phyloP scores from a whole-genome alignment of 805 yeast genomes.

The Starmerella powellii region DNA sequence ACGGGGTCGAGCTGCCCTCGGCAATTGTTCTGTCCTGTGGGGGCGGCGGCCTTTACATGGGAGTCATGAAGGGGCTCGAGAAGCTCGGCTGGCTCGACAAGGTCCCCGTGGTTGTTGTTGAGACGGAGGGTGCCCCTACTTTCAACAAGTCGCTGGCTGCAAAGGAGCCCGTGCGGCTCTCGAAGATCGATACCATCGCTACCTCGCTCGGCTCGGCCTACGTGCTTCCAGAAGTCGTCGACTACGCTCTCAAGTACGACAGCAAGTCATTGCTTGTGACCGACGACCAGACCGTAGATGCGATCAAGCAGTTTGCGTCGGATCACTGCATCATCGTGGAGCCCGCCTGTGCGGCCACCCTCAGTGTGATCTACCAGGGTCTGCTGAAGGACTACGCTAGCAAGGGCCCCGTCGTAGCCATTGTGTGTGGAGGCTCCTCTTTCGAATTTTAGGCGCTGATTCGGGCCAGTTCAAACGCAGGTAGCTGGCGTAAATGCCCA shows the following conservation, averaged over 20 bases:
- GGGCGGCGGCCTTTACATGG: constrained; percentile 90
- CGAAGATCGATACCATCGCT: constrained; percentile 42
- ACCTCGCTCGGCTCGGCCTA: constrained; percentile 51
- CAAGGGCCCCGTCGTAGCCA: constrained; percentile 16
- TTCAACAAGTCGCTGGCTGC: constrained; percentile 40
- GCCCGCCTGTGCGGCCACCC: constrained; percentile 65
- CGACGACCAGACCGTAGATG: constrained; percentile 45
- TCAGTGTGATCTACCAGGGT: constrained; percentile 34
- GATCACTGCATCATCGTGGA: constrained; percentile 46
- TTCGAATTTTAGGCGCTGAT: too few species aligned
- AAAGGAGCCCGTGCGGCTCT: constrained; percentile 35
- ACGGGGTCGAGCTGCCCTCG: constrained; percentile 41
- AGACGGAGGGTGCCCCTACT: constrained; percentile 33
- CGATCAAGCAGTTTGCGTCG: constrained; percentile 40
- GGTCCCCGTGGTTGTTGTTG: constrained; percentile 38
- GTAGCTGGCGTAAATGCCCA: too few species aligned
- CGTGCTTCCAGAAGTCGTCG: constrained; percentile 41
- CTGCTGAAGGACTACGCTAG: neutral
- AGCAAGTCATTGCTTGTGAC: constrained; percentile 37
- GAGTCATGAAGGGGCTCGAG: constrained; percentile 73
- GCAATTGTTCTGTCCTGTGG: constrained; percentile 91
- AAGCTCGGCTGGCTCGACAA: constrained; percentile 33
- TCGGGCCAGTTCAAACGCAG: too few species aligned
- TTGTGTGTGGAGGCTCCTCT: constrained; percentile 21
- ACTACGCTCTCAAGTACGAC: constrained; percentile 33